Percentiles rank a stretch among this genome's conserved stretches.
These are phyloP conservation scores for Lentinula raphanica DNA, from an alignment of 768 basidiomycete species.

Conservation along the genomic window DNA sequence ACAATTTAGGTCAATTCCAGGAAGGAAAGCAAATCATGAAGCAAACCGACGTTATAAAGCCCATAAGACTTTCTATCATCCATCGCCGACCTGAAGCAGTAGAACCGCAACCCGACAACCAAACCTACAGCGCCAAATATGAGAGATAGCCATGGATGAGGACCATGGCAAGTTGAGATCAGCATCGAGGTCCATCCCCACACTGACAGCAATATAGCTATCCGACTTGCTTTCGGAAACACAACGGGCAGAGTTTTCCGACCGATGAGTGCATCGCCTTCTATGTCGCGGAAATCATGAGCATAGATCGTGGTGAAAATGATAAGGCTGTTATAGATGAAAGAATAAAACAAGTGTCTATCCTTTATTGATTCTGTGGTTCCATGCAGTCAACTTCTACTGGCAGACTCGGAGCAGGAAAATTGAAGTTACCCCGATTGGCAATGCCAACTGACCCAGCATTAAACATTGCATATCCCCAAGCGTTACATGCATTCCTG, in stretches of 20 bases:
- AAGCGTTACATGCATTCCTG: slow-evolving; percentile 10
- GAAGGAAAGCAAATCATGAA: background rate
- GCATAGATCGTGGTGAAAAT: slow-evolving; percentile 21
- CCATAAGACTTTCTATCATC: slow-evolving; percentile 3
- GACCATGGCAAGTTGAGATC: background rate
- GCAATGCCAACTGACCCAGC: slow-evolving; percentile 10
- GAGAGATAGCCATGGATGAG: background rate
- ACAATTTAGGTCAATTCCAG: background rate
- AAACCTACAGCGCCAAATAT: slow-evolving; percentile 2
- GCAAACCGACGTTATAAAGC: slow-evolving; percentile 4
- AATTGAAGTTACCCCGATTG: background rate
- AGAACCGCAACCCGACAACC: background rate
- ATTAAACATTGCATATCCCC: slow-evolving; percentile 11
- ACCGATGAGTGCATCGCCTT: slow-evolving; percentile 16
- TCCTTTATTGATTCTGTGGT: slow-evolving; percentile 5
- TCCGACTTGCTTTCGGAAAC: slow-evolving; percentile 11
- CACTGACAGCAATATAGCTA: slow-evolving; percentile 6
- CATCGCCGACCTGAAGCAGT: background rate
- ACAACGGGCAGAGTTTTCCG: slow-evolving; percentile 17
- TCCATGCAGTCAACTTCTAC: no score
- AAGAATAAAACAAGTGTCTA: slow-evolving; percentile 10
- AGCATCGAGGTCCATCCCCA: slow-evolving; percentile 10
- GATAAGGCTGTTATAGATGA: background rate
- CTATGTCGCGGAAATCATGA: slow-evolving; percentile 20
- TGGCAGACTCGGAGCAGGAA: background rate